These are phyloP conservation scores for Zygnema cylindricum DNA, from an alignment of 139 green algal genomes.

Conservation along the genomic window DNA sequence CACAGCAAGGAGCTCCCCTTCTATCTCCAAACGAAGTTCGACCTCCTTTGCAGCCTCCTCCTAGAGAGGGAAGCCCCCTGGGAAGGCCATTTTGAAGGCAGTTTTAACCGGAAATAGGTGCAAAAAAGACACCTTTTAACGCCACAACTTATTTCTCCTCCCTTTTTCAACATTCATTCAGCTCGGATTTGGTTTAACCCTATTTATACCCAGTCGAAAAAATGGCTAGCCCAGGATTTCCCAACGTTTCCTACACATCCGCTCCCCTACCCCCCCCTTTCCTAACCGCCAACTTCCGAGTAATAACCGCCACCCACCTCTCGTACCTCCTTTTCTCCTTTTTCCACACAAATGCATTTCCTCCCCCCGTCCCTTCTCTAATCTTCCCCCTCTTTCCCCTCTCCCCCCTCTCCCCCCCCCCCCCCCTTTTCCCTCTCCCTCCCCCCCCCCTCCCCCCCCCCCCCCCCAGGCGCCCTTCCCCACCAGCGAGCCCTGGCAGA, in stretches of 20 bases:
- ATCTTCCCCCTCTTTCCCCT: not conserved
- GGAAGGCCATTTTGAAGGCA: too few relatives aligned
- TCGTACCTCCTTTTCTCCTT: not conserved
- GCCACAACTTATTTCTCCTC: too few relatives aligned
- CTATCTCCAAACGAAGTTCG: too few relatives aligned
- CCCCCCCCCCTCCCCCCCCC: not conserved
- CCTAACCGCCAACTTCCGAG: not conserved
- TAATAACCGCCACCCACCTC: not conserved
- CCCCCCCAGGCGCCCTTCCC: slow-evolving; percentile 40
- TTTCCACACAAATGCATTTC: not conserved
- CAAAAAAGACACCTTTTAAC: too few relatives aligned
- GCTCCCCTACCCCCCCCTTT: slow-evolving; percentile 6
- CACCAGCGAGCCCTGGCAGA: slow-evolving; percentile 49
- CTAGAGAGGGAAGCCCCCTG: too few relatives aligned
- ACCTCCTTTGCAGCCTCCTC: too few relatives aligned
- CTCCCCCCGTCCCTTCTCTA: not conserved
- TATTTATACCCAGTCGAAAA: too few relatives aligned
- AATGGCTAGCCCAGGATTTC: slow-evolving; percentile 18
- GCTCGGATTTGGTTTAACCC: too few relatives aligned
- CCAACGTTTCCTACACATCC: not conserved
- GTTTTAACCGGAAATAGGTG: too few relatives aligned
- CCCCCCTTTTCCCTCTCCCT: not conserved
- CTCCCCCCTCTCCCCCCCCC: not conserved
- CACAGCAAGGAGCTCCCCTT: too few relatives aligned
- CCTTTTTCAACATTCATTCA: too few relatives aligned